Evolutionary conservation across 805 yeast species (phyloP).

Genomic region (Saturnispora quitensis): DNA sequence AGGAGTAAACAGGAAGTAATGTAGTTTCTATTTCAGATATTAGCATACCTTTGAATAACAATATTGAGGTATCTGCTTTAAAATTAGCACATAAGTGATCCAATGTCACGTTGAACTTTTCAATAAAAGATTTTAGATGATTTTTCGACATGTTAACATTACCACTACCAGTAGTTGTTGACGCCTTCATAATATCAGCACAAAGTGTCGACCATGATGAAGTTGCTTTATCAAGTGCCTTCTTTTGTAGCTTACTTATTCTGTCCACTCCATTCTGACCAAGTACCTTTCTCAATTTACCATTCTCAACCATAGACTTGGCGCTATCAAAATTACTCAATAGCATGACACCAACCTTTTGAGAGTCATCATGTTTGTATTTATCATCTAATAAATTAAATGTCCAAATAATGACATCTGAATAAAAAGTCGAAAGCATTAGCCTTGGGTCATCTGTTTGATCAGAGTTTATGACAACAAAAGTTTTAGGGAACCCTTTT

Average conservation of each 20-base stretch:
- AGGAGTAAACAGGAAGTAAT: constrained; percentile 65
- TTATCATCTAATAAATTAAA: constrained; percentile 55
- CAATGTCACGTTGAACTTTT: constrained; percentile 69
- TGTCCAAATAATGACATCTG: constrained; percentile 73
- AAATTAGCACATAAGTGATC: constrained; percentile 67
- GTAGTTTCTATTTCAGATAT: constrained; percentile 70
- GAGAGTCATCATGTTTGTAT: constrained; percentile 35
- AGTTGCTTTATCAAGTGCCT: constrained; percentile 64
- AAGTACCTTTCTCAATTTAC: constrained; percentile 37
- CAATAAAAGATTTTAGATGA: constrained; percentile 56
- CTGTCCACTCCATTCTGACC: constrained; percentile 55
- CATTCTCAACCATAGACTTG: constrained; percentile 58
- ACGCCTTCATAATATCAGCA: constrained; percentile 67
- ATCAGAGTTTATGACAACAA: constrained; percentile 28
- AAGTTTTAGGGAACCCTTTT: constrained; percentile 50
- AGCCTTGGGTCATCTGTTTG: constrained; percentile 36
- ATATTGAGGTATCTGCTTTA: constrained; percentile 34
- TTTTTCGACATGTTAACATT: constrained; percentile 50
- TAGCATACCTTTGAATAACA: constrained; percentile 46
- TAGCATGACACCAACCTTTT: constrained; percentile 58
- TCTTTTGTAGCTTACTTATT: constrained; percentile 57
- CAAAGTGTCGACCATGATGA: constrained; percentile 77
- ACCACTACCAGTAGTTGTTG: constrained; percentile 48
- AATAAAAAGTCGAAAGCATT: constrained; percentile 54
- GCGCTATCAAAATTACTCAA: constrained; percentile 63